These are phyloP conservation scores for Barnettozyma sp. DNA, from an alignment of 805 yeast species.

Conservation along the genomic window DNA sequence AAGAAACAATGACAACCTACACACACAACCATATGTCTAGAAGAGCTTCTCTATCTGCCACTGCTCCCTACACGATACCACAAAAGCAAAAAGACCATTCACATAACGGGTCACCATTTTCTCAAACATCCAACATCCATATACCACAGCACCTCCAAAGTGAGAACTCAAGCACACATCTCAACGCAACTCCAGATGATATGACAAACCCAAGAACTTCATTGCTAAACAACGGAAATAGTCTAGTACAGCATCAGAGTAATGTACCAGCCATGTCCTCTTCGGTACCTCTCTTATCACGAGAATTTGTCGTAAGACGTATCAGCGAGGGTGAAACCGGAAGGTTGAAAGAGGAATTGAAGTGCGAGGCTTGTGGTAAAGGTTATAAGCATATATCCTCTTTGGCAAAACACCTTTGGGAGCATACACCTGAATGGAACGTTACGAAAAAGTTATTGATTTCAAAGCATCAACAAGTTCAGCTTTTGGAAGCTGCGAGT, in stretches of 20 bases:
- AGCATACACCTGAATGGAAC: slow-evolving; percentile 92
- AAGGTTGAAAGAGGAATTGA: slow-evolving; percentile 72
- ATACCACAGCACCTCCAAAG: slow-evolving; percentile 14
- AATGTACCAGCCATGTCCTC: too few relatives aligned
- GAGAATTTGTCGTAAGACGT: slow-evolving; percentile 75
- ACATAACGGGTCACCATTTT: slow-evolving; percentile 14
- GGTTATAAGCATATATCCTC: slow-evolving; percentile 85
- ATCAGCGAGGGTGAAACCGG: slow-evolving; percentile 86
- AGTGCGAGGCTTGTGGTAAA: slow-evolving; percentile 88
- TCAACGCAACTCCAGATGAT: too few relatives aligned
- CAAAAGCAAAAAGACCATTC: slow-evolving; percentile 7
- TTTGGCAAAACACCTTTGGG: slow-evolving; percentile 88
- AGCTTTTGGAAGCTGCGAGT: slow-evolving; percentile 23
- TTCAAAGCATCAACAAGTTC: slow-evolving; percentile 28
- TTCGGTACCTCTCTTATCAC: slow-evolving; percentile 38
- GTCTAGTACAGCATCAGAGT: too few relatives aligned
- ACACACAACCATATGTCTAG: slow-evolving; percentile 24
- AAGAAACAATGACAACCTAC: slow-evolving; percentile 9
- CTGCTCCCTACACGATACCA: slow-evolving; percentile 35
- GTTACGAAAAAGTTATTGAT: slow-evolving; percentile 74
- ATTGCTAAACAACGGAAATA: too few relatives aligned
- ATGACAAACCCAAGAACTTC: too few relatives aligned
- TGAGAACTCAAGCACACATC: too few relatives aligned
- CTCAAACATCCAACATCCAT: slow-evolving; percentile 18
- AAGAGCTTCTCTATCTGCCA: slow-evolving; percentile 30